phyloP scores from a whole-genome alignment of 208 protist species.

The Herpetomonas muscarum region DNA sequence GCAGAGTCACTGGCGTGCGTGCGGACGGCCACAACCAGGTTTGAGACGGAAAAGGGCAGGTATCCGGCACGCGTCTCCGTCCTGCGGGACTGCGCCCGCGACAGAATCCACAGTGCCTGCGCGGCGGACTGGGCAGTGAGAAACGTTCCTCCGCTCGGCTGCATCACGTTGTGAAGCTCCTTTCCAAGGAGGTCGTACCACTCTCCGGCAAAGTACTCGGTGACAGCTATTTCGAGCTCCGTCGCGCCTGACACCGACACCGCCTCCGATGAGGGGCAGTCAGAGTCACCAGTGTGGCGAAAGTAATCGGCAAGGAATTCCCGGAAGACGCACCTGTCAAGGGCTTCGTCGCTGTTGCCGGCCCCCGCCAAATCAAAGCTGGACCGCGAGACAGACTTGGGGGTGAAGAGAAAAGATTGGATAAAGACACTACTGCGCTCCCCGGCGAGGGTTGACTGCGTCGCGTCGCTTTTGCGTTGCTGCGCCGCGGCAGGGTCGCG shows the following conservation, averaged over 20 bases:
- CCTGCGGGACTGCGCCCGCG: neutral
- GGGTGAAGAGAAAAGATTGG: neutral
- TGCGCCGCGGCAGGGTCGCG: neutral
- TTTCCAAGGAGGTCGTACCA: constrained; percentile 4
- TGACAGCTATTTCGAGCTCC: neutral
- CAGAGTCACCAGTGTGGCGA: neutral
- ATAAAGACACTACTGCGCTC: neutral
- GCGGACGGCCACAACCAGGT: neutral
- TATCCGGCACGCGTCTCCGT: neutral
- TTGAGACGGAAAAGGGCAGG: neutral
- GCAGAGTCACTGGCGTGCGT: neutral
- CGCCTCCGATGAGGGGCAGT: too few relatives aligned
- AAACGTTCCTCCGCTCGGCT: neutral
- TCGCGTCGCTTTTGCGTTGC: too few relatives aligned
- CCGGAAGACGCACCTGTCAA: neutral
- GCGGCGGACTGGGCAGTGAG: neutral
- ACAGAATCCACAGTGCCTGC: neutral
- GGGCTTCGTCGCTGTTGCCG: neutral
- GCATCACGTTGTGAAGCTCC: neutral
- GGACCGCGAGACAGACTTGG: too few relatives aligned
- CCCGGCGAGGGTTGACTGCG: neutral
- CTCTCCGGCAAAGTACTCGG: constrained; percentile 4
- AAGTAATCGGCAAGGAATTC: neutral
- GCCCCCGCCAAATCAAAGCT: neutral
- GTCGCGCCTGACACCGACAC: too few relatives aligned